These are phyloP conservation scores for Bipolaris victoriae DNA, from an alignment of 2,329 filamentous ascomycete genomes.

Conservation along the genomic window DNA sequence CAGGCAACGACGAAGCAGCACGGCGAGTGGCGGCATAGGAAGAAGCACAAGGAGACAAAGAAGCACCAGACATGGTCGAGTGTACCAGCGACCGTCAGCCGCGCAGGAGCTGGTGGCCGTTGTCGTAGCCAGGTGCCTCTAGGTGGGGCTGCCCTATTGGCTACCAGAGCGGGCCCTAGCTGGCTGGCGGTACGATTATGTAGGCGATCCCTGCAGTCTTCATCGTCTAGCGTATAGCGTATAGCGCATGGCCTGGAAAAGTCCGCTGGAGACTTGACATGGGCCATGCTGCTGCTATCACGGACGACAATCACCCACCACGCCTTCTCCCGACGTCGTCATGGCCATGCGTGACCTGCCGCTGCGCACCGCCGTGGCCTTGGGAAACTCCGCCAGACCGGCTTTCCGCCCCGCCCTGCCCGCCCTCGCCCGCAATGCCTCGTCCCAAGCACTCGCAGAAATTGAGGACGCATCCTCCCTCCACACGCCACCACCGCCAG, in stretches of 20 bases:
- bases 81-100: constrained; percentile 7
- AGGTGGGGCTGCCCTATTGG: constrained; percentile 19
- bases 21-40: neutral
- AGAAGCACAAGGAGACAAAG: neutral
- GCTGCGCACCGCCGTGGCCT: constrained; percentile 33
- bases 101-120: constrained; percentile 7
- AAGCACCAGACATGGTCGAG: neutral
- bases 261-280: constrained; percentile 13
- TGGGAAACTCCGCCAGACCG: constrained; percentile 36
- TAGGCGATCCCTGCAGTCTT: constrained; percentile 22
- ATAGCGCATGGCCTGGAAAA: constrained; percentile 18
- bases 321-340: constrained; percentile 20
- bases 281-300: constrained; percentile 2
- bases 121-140: constrained; percentile 15
- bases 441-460: constrained; percentile 52
- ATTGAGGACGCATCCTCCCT: constrained; percentile 58
- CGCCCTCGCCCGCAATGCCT: constrained; percentile 55
- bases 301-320: constrained; percentile 9
- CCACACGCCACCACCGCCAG: constrained; percentile 46
- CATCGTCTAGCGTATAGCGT: constrained; percentile 17
- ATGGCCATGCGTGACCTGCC: constrained; percentile 50
- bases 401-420: constrained; percentile 27
- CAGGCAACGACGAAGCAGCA: constrained; percentile 5
- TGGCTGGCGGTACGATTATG: no score
- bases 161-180: constrained; percentile 5